A percentile compares a stretch with the other conserved stretches of the same genome.
Conservation (phyloP, 192 early-diverging fungal species). For the Chytriomyces confervae region DNA sequence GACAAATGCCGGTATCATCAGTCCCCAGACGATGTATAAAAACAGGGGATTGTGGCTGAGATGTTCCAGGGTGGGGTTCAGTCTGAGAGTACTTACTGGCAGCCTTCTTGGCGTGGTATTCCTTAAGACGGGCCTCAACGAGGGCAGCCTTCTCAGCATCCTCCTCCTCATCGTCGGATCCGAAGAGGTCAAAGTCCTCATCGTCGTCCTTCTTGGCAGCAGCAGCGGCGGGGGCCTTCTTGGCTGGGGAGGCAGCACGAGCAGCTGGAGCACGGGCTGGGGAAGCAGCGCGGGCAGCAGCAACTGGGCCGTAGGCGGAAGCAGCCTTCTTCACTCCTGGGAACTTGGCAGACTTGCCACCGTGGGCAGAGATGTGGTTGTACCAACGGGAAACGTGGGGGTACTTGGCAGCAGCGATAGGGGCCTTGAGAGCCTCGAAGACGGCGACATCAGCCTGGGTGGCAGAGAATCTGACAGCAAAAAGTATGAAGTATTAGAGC, state of each 20-base stretch:
- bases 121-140: conserved; percentile 87
- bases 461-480: conserved; percentile 45
- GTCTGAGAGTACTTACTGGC: conserved; percentile 56
- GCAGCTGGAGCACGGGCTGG: conserved; percentile 2
- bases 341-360: conserved; percentile 46
- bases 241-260: conserved; percentile 47
- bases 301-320: conserved; percentile 62
- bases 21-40: not conserved
- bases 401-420: conserved; percentile 74
- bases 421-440: conserved; percentile 76
- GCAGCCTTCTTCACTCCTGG: conserved; percentile 59
- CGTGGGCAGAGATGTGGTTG: conserved; percentile 79
- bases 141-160: conserved; percentile 90
- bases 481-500: conserved; percentile 2
- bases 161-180: conserved; percentile 90
- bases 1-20: conserved; percentile 49
- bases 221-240: conserved; percentile 25
- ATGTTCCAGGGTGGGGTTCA: not conserved
- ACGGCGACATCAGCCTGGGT: conserved; percentile 87
- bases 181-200: conserved; percentile 96
- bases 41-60: not conserved
- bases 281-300: conserved; percentile 48
- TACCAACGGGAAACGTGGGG: conserved; percentile 96
- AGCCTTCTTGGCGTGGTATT: conserved; percentile 90
- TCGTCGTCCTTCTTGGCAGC: conserved; percentile 73